Percentiles rank a stretch among this genome's conserved stretches.
These are phyloP conservation scores for Choanephora cucurbitarum DNA, from an alignment of 371 early-diverging fungal species.

Conservation along the genomic window DNA sequence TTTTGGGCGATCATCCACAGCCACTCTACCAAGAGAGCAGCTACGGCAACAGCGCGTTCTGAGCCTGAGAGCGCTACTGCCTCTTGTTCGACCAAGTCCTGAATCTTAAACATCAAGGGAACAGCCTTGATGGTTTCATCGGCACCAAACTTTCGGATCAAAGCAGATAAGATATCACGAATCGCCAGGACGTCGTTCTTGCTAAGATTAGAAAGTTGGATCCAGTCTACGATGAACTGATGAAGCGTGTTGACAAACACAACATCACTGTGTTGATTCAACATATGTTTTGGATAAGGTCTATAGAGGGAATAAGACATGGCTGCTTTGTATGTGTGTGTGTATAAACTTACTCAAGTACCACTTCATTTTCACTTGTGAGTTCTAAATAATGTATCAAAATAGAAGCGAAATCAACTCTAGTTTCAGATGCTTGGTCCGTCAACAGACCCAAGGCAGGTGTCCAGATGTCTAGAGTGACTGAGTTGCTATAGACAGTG, in stretches of 20 bases:
- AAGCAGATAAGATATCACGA: conserved; percentile 50
- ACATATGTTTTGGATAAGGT: conserved; percentile 32
- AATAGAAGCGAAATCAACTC: conserved; percentile 36
- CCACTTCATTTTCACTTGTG: conserved; percentile 33
- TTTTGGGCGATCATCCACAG: conserved; percentile 43
- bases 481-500: conserved; percentile 13
- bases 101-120: conserved; percentile 67
- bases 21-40: conserved; percentile 59
- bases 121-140: conserved; percentile 65
- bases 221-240: conserved; percentile 60
- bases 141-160: conserved; percentile 56
- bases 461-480: conserved; percentile 39
- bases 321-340: too few relatives aligned
- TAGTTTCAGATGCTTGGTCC: conserved; percentile 32
- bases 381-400: conserved; percentile 39
- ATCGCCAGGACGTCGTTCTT: conserved; percentile 65
- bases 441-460: conserved; percentile 43
- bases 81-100: conserved; percentile 41
- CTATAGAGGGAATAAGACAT: conserved; percentile 19
- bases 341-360: conserved; percentile 29
- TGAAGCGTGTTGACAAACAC: conserved; percentile 57
- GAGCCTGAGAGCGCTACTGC: conserved; percentile 25
- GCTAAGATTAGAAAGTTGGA: conserved; percentile 43
- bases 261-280: conserved; percentile 44
- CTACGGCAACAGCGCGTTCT: conserved; percentile 58